Conservation (phyloP, 805 yeast species). For the Metschnikowia koreensis region DNA sequence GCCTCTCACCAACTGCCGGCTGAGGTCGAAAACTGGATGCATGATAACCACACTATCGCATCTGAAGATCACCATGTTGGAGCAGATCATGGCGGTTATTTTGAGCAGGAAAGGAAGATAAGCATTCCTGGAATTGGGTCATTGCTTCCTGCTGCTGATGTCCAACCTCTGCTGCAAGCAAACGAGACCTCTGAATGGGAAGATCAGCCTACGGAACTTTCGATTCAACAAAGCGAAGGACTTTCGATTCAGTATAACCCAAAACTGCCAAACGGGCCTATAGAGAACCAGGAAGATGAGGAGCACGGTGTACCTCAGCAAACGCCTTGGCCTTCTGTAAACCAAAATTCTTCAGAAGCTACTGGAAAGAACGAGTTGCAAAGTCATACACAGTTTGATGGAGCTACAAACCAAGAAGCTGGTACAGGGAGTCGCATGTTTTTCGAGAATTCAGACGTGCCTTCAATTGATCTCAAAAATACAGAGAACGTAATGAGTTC, state of each 20-base stretch:
- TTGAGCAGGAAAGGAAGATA: neutral
- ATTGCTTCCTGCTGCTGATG: neutral
- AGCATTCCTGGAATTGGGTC: neutral
- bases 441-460: constrained; percentile 2
- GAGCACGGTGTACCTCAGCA: neutral
- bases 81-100: too few species aligned
- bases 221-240: neutral
- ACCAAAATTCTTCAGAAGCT: neutral
- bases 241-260: neutral
- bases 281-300: neutral
- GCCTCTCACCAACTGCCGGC: neutral
- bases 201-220: neutral
- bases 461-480: constrained; percentile 2
- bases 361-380: neutral
- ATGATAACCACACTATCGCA: too few species aligned
- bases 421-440: neutral
- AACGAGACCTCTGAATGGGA: neutral
- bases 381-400: neutral
- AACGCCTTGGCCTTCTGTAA: constrained; percentile 4
- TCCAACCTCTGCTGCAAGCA: neutral
- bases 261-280: neutral
- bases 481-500: neutral
- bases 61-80: too few species aligned
- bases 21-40: too few species aligned
- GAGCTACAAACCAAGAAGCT: neutral